phyloP scores from a whole-genome alignment of 192 early-diverging fungal species.

The Backusella liffmaniae region DNA sequence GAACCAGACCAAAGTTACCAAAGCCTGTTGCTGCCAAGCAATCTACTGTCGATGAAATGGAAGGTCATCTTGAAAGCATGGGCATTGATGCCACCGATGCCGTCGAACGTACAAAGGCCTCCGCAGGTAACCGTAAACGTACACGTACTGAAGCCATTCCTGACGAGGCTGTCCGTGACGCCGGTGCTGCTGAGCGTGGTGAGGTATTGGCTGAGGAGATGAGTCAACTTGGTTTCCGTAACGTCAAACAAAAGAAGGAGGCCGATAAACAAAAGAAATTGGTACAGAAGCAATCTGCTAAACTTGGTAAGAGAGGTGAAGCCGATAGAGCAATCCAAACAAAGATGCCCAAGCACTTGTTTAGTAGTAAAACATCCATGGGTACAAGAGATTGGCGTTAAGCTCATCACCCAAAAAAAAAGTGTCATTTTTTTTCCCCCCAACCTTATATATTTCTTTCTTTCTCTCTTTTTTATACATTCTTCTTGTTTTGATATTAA shows the following conservation, averaged over 20 bases:
- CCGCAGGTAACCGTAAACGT: conserved; percentile 58
- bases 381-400: conserved; percentile 84
- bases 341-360: conserved; percentile 99
- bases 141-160: conserved; percentile 71
- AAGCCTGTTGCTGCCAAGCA: conserved; percentile 49
- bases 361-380: conserved; percentile 83
- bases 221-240: conserved; percentile 75
- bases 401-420: background rate
- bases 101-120: conserved; percentile 58
- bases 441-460: background rate
- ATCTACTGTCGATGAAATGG: conserved; percentile 61
- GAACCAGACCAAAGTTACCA: conserved; percentile 75
- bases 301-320: conserved; percentile 84
- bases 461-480: background rate
- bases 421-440: background rate
- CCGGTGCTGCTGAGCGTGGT: conserved; percentile 59
- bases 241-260: conserved; percentile 57
- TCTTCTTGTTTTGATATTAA: background rate
- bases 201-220: conserved; percentile 60
- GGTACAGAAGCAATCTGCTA: conserved; percentile 71
- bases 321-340: conserved; percentile 88
- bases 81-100: conserved; percentile 72
- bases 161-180: conserved; percentile 61
- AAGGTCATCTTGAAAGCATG: conserved; percentile 63
- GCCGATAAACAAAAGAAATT: conserved; percentile 78